Conservation (phyloP, 2,329 filamentous ascomycete genomes). For the Macrophomina tecta region DNA sequence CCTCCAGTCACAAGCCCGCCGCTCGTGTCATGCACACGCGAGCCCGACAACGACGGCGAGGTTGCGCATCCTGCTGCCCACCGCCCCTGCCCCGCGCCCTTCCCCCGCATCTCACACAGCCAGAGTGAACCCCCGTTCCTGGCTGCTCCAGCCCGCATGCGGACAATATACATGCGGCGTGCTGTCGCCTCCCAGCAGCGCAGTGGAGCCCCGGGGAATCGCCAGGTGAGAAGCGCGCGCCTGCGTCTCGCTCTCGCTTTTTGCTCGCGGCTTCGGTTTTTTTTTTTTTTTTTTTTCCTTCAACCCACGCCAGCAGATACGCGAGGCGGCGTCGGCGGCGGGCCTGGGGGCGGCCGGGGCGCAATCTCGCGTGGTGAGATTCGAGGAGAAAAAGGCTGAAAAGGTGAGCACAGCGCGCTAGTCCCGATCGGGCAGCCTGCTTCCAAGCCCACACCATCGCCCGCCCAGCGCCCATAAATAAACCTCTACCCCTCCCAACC, state of each 20-base stretch:
- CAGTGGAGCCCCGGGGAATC: background rate
- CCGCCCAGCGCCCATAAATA: slow-evolving; percentile 16
- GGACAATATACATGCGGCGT: background rate
- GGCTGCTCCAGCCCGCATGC: background rate
- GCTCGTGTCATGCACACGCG: slow-evolving; percentile 17
- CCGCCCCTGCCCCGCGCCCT: background rate
- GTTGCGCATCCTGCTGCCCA: background rate
- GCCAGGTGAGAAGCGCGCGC: background rate
- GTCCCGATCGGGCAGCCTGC: background rate
- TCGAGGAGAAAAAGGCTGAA: slow-evolving; percentile 14
- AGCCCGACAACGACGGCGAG: background rate
- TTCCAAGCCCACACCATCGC: background rate
- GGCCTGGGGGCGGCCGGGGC: background rate
- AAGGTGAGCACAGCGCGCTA: background rate
- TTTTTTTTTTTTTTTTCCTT: background rate
- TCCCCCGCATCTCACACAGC: slow-evolving; percentile 15
- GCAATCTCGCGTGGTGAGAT: slow-evolving; percentile 15
- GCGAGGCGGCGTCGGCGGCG: background rate
- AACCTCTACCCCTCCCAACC: slow-evolving; percentile 12
- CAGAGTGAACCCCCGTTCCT: background rate
- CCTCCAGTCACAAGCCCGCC: slow-evolving; percentile 9
- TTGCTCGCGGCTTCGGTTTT: background rate
- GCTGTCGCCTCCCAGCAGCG: too few relatives aligned
- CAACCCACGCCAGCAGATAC: background rate
- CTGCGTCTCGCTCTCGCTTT: background rate